phyloP scores from a whole-genome alignment of 768 basidiomycete species.

The Vishniacozyma victoriae region DNA sequence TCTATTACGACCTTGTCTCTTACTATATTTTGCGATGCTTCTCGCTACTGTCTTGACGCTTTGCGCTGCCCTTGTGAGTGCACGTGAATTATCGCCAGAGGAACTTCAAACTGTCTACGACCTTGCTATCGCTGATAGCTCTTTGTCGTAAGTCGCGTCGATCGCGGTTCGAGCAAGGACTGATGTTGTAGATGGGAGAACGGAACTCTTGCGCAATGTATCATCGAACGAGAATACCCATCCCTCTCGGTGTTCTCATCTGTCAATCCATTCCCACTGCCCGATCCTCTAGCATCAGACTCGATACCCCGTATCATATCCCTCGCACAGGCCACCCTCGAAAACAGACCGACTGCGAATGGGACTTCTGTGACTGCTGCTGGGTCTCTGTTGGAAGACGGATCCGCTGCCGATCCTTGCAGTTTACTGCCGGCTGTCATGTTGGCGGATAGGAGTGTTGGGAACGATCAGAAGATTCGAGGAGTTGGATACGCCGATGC shows the following conservation, averaged over 20 bases:
- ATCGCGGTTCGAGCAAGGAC: no score
- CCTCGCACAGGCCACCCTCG: slow-evolving; percentile 35
- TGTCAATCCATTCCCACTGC: slow-evolving; percentile 18
- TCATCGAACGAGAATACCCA: slow-evolving; percentile 41
- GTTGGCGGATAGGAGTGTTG: slow-evolving; percentile 26
- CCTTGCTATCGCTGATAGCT: background rate
- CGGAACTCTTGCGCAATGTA: slow-evolving; percentile 39
- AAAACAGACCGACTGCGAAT: slow-evolving; percentile 30
- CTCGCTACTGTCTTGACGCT: no score
- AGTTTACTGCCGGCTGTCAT: slow-evolving; percentile 38
- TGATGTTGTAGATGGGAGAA: slow-evolving; percentile 40
- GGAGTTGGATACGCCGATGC: slow-evolving; percentile 40
- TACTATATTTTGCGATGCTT: no score
- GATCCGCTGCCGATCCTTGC: slow-evolving; percentile 44
- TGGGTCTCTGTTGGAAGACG: slow-evolving; percentile 31
- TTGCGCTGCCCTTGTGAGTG: no score
- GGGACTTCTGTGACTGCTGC: slow-evolving; percentile 4
- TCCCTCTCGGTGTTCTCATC: slow-evolving; percentile 30
- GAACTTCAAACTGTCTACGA: background rate
- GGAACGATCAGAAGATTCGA: slow-evolving; percentile 23
- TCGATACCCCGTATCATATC: slow-evolving; percentile 26
- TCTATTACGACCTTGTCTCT: no score
- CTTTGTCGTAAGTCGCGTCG: background rate
- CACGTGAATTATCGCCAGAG: no score
- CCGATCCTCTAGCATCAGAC: slow-evolving; percentile 12